Conservation (phyloP, 257 asterid genomes). For the Avicennia marina region DNA sequence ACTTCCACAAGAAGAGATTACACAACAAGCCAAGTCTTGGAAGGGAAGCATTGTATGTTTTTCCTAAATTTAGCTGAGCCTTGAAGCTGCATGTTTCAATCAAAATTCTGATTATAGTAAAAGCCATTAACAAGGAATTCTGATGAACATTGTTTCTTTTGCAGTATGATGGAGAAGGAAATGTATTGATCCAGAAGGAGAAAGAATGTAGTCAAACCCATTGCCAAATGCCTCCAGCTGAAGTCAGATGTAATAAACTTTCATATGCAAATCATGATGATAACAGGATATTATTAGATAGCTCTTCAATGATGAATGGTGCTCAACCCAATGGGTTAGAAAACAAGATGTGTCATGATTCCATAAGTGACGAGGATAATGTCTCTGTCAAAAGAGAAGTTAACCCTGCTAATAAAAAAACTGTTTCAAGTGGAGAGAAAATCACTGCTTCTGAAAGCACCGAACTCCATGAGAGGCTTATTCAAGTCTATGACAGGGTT, state of each 20-base stretch:
- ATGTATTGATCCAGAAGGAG: conserved; percentile 11
- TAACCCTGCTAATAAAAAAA: conserved; percentile 1
- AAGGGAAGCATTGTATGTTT: conserved; percentile 23
- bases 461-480: conserved; percentile 50
- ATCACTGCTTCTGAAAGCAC: conserved; percentile 20
- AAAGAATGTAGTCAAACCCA: conserved; percentile 15
- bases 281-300: conserved; percentile 16
- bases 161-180: conserved; percentile 37
- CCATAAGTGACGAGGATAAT: conserved; percentile 14
- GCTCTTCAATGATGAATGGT: conserved; percentile 14
- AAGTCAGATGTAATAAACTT: conserved; percentile 9
- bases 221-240: conserved; percentile 19
- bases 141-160: conserved; percentile 18
- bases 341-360: conserved; percentile 13
- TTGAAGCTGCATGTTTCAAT: conserved; percentile 3
- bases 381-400: conserved; percentile 10
- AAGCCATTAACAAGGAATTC: not conserved
- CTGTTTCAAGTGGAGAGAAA: conserved; percentile 23
- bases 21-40: conserved; percentile 12
- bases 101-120: no score
- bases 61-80: conserved; percentile 4
- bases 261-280: conserved; percentile 21
- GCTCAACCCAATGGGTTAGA: conserved; percentile 19
- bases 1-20: conserved; percentile 19
- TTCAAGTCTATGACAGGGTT: conserved; percentile 63